phyloP scores from a whole-genome alignment of 345 rosid genomes.

The Brassica cretica region DNA sequence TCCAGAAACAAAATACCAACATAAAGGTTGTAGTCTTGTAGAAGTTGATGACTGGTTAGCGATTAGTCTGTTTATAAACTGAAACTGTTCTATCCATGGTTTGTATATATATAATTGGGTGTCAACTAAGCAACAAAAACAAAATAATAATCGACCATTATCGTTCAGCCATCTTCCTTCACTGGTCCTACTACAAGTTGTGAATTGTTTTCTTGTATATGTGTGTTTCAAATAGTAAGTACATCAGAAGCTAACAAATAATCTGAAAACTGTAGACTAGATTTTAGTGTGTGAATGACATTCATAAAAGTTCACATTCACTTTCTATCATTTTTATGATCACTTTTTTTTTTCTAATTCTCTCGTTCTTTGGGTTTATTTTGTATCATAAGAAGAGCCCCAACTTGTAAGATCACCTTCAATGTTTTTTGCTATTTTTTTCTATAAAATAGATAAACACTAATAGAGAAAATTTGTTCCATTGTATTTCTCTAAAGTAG shows the following conservation, averaged over 20 bases:
- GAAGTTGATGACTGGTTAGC: conserved; percentile 6
- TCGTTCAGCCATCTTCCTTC: neutral
- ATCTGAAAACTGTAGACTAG: neutral
- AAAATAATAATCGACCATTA: neutral
- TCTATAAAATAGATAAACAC: neutral
- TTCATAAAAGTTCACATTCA: neutral
- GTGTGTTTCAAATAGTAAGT: neutral
- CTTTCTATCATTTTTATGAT: neutral
- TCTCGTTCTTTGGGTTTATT: neutral
- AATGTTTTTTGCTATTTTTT: neutral
- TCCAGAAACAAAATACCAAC: neutral
- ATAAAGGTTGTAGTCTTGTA: neutral
- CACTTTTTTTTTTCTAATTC: neutral
- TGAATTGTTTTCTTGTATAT: neutral
- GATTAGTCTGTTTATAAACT: neutral
- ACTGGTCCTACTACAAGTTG: conserved; percentile 18
- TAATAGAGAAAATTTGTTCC: neutral
- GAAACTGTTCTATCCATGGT: neutral
- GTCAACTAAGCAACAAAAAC: conserved; percentile 1
- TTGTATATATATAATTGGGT: neutral
- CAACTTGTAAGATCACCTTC: neutral
- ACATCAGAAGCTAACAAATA: neutral
- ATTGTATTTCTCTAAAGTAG: no score
- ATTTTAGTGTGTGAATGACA: neutral
- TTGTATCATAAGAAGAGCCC: neutral